Evolutionary conservation across 2,329 filamentous ascomycete species (phyloP).

Genomic region (Apiospora saccharicola): DNA sequence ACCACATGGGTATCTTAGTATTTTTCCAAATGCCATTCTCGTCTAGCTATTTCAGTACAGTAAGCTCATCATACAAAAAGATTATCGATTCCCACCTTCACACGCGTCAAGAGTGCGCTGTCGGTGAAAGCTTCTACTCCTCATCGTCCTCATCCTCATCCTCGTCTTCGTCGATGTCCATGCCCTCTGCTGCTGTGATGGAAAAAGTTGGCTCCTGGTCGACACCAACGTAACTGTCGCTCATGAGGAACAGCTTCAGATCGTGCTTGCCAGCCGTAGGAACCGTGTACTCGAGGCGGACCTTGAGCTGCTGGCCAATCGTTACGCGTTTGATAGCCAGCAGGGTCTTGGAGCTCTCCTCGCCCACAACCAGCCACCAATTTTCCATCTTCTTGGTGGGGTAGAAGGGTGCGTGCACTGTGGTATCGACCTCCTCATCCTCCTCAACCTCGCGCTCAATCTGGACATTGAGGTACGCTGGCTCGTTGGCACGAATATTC

Average conservation of each 20-base stretch:
- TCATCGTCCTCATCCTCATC: slow-evolving; percentile 73
- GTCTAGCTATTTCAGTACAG: slow-evolving; percentile 42
- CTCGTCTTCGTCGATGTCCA: slow-evolving; percentile 92
- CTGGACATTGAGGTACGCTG: slow-evolving; percentile 82
- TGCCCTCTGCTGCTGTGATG: slow-evolving; percentile 86
- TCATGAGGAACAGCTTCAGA: slow-evolving; percentile 93
- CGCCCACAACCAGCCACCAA: slow-evolving; percentile 97
- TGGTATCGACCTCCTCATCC: slow-evolving; percentile 75
- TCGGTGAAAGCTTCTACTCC: slow-evolving; percentile 31
- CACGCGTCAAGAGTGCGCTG: slow-evolving; percentile 17
- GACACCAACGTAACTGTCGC: slow-evolving; percentile 94
- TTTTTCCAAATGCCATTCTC: slow-evolving; percentile 25
- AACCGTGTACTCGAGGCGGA: slow-evolving; percentile 87
- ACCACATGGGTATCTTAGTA: slow-evolving; percentile 20
- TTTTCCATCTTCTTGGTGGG: slow-evolving; percentile 92
- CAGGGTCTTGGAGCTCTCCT: slow-evolving; percentile 86
- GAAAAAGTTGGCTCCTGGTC: slow-evolving; percentile 94
- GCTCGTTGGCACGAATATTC: slow-evolving; percentile 79
- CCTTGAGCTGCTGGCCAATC: slow-evolving; percentile 78
- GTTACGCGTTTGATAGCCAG: slow-evolving; percentile 95
- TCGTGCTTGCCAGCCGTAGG: slow-evolving; percentile 84
- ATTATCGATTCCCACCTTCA: slow-evolving; percentile 19
- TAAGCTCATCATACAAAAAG: slow-evolving; percentile 39
- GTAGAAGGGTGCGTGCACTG: slow-evolving; percentile 95
- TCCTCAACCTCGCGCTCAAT: slow-evolving; percentile 85